A percentile compares a stretch with the other conserved stretches of the same genome.
Conservation (phyloP, 805 yeast species). For the Blastobotrys chiropterorum region DNA sequence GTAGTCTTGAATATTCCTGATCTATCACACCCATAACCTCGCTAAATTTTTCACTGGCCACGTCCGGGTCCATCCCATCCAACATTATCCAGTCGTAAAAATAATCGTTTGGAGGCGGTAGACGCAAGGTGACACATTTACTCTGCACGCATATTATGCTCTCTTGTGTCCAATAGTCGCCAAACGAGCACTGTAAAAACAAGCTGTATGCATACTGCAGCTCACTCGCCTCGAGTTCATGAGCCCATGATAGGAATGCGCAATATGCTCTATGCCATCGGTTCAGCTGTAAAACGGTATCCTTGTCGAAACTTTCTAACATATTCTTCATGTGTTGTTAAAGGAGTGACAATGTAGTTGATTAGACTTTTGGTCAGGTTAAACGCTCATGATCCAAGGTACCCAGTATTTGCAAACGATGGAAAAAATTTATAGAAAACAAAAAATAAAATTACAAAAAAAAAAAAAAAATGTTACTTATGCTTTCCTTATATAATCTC, state of each 20-base stretch:
- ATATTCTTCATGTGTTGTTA: neutral
- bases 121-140: constrained; percentile 2
- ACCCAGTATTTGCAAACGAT: no score
- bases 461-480: neutral
- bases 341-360: neutral
- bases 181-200: constrained; percentile 6
- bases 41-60: constrained; percentile 7
- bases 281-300: constrained; percentile 3
- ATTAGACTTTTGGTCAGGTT: neutral
- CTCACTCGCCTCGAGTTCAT: neutral
- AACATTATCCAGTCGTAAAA: constrained; percentile 4
- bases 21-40: constrained; percentile 6
- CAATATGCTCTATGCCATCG: constrained; percentile 5
- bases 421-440: no score
- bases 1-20: neutral
- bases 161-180: constrained; percentile 1
- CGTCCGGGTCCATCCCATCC: constrained; percentile 7
- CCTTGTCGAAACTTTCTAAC: constrained; percentile 1
- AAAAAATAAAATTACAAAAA: no score
- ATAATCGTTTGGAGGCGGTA: constrained; percentile 1
- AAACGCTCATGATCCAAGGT: neutral
- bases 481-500: neutral
- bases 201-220: constrained; percentile 4
- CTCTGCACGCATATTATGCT: constrained; percentile 3
- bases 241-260: neutral